Conservation (phyloP, 163 green algal species). For the Chloroidium sp. region DNA sequence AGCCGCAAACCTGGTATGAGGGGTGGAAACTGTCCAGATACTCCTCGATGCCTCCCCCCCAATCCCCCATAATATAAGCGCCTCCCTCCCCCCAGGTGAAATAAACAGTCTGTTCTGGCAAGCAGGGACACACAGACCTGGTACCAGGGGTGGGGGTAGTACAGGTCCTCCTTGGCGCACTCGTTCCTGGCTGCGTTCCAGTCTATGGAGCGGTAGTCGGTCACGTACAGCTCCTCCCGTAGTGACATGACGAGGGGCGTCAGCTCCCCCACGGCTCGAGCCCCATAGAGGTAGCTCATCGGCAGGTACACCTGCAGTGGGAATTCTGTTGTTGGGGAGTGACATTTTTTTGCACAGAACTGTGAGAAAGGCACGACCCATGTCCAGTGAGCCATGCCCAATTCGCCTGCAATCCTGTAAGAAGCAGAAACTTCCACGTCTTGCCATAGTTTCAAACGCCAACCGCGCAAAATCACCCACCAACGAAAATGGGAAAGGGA, state of each 20-base stretch:
- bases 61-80: neutral
- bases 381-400: neutral
- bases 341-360: neutral
- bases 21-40: conserved; percentile 97
- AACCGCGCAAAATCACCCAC: neutral
- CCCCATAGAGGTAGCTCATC: conserved; percentile 96
- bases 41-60: conserved; percentile 50
- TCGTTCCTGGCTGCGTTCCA: conserved; percentile 26
- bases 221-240: conserved; percentile 30
- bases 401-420: neutral
- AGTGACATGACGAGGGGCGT: conserved; percentile 60
- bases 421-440: neutral
- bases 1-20: conserved; percentile 50
- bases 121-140: conserved; percentile 40
- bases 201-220: conserved; percentile 16
- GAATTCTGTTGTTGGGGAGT: neutral
- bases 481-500: neutral
- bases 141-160: conserved; percentile 93
- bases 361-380: neutral
- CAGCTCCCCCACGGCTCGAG: conserved; percentile 45
- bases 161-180: conserved; percentile 88
- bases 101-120: neutral
- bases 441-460: neutral
- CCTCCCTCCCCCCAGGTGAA: neutral
- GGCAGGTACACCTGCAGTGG: conserved; percentile 87